Percentiles rank a stretch among this genome's conserved stretches.
phyloP scores from a whole-genome alignment of 768 basidiomycete genomes.

The Leucosporidium creatinivorum region DNA sequence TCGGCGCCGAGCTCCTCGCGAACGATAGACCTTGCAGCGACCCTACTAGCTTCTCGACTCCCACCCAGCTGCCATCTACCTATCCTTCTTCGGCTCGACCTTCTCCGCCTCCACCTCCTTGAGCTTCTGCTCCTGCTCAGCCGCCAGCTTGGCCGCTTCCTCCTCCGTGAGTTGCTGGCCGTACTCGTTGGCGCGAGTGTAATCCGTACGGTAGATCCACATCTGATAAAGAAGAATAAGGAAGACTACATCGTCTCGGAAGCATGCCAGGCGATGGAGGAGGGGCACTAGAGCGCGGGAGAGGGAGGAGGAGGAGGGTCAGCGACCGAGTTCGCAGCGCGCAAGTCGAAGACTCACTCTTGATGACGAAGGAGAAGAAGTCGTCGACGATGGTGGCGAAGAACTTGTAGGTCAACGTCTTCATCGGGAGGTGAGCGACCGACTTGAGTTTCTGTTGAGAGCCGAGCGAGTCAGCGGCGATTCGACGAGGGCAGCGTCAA shows the following conservation, averaged over 20 bases:
- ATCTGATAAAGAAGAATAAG: constrained; percentile 21
- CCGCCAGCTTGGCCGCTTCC: constrained; percentile 17
- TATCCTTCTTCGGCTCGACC: constrained; percentile 10
- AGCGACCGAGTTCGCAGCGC: neutral
- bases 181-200: constrained; percentile 90
- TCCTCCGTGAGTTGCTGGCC: constrained; percentile 40
- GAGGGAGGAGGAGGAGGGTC: constrained; percentile 10
- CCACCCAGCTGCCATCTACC: constrained; percentile 6
- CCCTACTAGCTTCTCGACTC: neutral
- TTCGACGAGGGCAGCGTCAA: no score
- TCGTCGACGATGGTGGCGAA: constrained; percentile 50
- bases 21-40: no score
- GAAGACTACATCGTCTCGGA: constrained; percentile 47
- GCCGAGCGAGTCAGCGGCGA: neutral
- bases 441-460: constrained; percentile 49
- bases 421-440: constrained; percentile 97
- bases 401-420: constrained; percentile 93
- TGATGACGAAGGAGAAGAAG: constrained; percentile 28
- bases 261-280: constrained; percentile 67
- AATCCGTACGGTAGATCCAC: constrained; percentile 65
- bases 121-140: constrained; percentile 7
- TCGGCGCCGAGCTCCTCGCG: no score
- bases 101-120: constrained; percentile 13
- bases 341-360: neutral
- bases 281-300: constrained; percentile 84